These are phyloP conservation scores for Scutellaria baicalensis DNA, from an alignment of 257 asterid genomes.

Conservation along the genomic window DNA sequence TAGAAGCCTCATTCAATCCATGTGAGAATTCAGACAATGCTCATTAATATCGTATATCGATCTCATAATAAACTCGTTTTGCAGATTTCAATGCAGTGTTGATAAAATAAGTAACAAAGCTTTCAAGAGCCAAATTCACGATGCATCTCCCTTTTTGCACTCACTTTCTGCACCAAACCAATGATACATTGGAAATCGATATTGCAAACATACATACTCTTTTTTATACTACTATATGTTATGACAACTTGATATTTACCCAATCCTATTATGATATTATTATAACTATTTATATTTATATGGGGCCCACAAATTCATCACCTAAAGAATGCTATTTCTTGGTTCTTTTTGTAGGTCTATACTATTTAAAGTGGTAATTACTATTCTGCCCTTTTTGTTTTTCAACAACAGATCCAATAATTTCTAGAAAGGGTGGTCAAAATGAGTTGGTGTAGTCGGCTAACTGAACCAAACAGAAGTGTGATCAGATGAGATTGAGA, in stretches of 20 bases:
- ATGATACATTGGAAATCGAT: no score
- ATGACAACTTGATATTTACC: no score
- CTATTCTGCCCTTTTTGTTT: neutral
- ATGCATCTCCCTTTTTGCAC: constrained; percentile 2
- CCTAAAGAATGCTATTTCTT: no score
- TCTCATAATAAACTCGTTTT: neutral
- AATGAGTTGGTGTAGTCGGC: constrained; percentile 22
- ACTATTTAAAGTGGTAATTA: neutral
- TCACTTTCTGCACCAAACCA: neutral
- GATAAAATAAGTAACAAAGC: neutral
- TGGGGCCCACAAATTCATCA: no score
- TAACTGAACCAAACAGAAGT: constrained; percentile 19
- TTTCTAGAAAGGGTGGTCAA: constrained; percentile 1
- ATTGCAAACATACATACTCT: no score
- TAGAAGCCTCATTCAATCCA: constrained; percentile 7
- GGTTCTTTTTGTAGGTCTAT: no score
- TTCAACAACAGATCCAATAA: neutral
- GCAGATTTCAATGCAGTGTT: constrained; percentile 10
- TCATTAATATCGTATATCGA: neutral
- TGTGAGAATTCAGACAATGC: neutral
- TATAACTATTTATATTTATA: no score
- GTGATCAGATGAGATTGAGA: constrained; percentile 21
- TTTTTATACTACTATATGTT: no score
- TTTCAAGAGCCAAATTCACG: neutral
- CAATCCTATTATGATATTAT: no score